Evolutionary conservation across 164 flowering plant species (phyloP).

Genomic region (Aristolochia californica): DNA sequence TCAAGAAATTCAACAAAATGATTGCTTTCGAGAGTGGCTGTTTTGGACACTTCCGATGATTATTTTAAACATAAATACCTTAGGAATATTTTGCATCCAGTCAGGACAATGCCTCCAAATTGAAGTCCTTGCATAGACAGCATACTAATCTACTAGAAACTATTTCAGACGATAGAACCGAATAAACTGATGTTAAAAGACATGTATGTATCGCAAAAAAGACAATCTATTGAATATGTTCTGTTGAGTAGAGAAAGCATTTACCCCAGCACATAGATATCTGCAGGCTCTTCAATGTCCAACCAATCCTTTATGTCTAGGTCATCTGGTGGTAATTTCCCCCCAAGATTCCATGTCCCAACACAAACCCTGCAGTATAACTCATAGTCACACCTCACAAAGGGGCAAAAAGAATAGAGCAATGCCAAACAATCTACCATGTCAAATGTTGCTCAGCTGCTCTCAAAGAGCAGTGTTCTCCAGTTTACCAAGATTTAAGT

Average conservation of each 20-base stretch:
- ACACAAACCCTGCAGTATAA: slow-evolving; percentile 44
- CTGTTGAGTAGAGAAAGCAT: slow-evolving; percentile 1
- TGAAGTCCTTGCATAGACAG: too few relatives aligned
- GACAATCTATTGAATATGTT: not conserved
- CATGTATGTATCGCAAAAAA: not conserved
- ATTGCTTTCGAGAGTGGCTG: too few relatives aligned
- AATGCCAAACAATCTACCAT: not conserved
- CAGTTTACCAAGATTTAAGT: too few relatives aligned
- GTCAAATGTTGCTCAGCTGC: not conserved
- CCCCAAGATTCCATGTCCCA: slow-evolving; percentile 96
- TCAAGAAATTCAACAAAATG: too few relatives aligned
- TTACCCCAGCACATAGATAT: slow-evolving; percentile 94
- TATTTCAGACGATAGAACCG: too few relatives aligned
- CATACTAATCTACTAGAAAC: too few relatives aligned
- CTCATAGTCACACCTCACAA: slow-evolving; percentile 2
- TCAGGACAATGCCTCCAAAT: too few relatives aligned
- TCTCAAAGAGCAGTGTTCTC: too few relatives aligned
- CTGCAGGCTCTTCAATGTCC: slow-evolving; percentile 63
- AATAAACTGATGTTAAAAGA: too few relatives aligned
- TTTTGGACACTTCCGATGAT: too few relatives aligned
- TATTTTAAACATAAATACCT: too few relatives aligned
- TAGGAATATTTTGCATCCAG: too few relatives aligned
- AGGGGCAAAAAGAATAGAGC: not conserved
- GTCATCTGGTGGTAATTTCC: slow-evolving; percentile 70
- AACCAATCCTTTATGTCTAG: slow-evolving; percentile 81